Base-by-base conservation (phyloP, 768 basidiomycete genomes). In the Coprinopsis cinerea region DNA sequence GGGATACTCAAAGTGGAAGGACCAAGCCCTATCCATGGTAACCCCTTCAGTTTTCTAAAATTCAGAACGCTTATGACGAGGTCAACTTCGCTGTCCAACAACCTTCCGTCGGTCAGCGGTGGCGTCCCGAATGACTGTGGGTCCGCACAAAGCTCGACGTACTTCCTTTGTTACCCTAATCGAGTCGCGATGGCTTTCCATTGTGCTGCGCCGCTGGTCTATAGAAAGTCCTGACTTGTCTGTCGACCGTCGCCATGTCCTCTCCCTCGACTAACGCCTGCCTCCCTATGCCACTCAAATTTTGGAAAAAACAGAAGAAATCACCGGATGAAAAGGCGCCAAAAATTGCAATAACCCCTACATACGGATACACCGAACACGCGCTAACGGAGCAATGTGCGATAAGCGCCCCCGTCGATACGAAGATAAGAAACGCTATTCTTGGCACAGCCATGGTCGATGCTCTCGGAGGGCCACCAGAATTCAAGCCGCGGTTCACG, bases 391-490 rank as follows among this genome's bases (percentile, higher is more conserved):
- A 51, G 14, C 50, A 39, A 37, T 26, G 13, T 5, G 43, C 45
- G 1, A 27, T 51, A 5, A 42, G 32, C 20, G 68, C 70, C 5
- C 45, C 64, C 1, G 22, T 62, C 3, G 48, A 53, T 3, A 69
- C 67, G 6, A 76, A 76, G 54, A 74, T 76, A 47, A 64, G 63
- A 4, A 55, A 65, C 6, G 58, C 71, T 2, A 61, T 75, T 41
- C 61, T 73, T 1, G 62, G 67, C 17, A 69, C 67, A 10, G 74
- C 75, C 1, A 58, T 75, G 47, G 63, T 70, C 36, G 74, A 77
- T 49, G 74, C 75, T 1, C 67, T 77, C 14, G 74, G 73, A 14
- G 74, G 64, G 4, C 74, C 75, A 17, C 53, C 64, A 20, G 74
- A 76, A 57, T 70, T 72, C 56, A 63, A 64, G 4, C 6, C n/a